Conservation (phyloP, 306 rosid species). For the Fragaria nilgerrensis region DNA sequence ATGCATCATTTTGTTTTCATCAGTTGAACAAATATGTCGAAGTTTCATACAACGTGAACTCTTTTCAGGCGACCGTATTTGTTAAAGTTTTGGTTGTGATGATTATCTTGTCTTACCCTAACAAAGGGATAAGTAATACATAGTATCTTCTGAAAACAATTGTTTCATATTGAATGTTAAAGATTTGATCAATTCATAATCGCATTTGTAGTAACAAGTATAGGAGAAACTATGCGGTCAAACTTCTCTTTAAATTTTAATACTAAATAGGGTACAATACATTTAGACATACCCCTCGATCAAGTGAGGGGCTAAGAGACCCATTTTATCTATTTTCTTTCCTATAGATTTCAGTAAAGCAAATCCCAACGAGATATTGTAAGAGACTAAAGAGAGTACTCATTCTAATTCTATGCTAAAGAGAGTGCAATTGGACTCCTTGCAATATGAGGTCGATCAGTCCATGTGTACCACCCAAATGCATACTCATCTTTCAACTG, state of each 20-base stretch:
- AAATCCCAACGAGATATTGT: neutral
- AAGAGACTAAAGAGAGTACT: neutral
- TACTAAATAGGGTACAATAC: neutral
- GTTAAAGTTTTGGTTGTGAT: no score
- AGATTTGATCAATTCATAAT: no score
- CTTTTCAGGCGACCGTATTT: no score
- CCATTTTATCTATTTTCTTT: constrained; percentile 4
- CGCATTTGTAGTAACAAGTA: no score
- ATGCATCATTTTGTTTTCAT: no score
- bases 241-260: neutral
- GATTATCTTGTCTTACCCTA: no score
- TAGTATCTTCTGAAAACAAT: no score
- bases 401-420: constrained; percentile 19
- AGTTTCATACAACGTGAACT: no score
- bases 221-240: no score
- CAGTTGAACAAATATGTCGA: no score
- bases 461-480: constrained; percentile 86
- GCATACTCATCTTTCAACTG: constrained; percentile 33
- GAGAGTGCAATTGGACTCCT: constrained; percentile 82
- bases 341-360: constrained; percentile 20
- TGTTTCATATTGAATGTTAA: no score
- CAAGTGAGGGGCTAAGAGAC: neutral
- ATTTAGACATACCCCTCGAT: neutral
- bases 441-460: constrained; percentile 33
- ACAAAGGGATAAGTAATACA: no score